Percentiles rank a stretch among this genome's conserved stretches.
These are phyloP conservation scores for Eudorina sp. DNA, from an alignment of 139 green algal species.

Conservation along the genomic window DNA sequence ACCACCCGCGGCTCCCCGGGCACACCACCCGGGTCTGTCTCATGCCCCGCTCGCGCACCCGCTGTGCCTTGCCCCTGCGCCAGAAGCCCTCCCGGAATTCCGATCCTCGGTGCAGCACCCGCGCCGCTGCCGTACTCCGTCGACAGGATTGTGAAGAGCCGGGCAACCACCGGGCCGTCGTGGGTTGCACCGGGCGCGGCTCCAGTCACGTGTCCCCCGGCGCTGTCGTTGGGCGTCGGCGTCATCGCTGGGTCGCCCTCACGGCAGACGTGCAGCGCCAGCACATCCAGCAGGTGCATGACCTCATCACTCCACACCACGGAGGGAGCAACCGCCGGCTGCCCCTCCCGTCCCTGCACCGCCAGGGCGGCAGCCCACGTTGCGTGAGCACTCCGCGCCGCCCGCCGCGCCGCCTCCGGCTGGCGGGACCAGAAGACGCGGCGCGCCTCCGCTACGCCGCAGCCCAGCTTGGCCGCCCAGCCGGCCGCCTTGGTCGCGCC, in stretches of 20 bases:
- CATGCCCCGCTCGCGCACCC: not conserved
- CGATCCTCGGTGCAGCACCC: not conserved
- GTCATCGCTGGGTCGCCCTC: not conserved
- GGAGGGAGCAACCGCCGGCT: not conserved
- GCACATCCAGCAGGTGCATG: constrained; percentile 19
- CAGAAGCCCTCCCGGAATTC: not conserved
- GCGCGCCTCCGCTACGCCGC: not conserved
- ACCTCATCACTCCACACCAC: not conserved
- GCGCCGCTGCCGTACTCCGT: not conserved
- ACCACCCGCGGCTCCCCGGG: not conserved
- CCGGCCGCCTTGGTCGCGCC: not conserved
- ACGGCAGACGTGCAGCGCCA: not conserved
- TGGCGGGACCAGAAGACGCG: constrained; percentile 15
- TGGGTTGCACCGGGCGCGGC: not conserved
- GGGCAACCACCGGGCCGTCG: not conserved
- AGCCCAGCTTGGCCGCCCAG: not conserved
- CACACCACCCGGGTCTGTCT: not conserved
- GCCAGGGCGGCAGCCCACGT: not conserved
- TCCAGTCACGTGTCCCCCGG: not conserved
- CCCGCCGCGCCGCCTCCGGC: not conserved
- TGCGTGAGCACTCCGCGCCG: not conserved
- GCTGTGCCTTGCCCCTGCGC: not conserved
- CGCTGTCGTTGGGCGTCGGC: not conserved
- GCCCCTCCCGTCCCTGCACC: not conserved
- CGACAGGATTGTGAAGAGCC: not conserved